A percentile compares a stretch with the other conserved stretches of the same genome.
phyloP scores from a whole-genome alignment of 495 filamentous ascomycete genomes.

The Penicillium coprophilum region DNA sequence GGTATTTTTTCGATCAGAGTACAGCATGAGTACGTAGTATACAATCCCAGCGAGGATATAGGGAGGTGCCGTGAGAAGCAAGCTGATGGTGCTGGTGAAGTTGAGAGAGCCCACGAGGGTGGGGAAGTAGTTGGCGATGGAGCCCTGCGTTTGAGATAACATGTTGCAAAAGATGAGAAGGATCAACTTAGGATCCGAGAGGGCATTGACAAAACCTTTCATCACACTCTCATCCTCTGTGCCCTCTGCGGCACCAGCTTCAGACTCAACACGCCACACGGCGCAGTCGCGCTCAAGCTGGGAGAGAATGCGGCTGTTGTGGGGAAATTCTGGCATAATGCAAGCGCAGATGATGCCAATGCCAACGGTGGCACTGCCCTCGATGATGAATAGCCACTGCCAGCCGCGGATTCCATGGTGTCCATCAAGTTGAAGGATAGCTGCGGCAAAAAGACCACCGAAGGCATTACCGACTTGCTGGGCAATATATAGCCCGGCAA shows the following conservation, averaged over 20 bases:
- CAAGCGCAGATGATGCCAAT: conserved; percentile 41
- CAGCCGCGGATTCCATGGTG: conserved; percentile 47
- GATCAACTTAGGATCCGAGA: conserved; percentile 27
- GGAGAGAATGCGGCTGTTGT: conserved; percentile 31
- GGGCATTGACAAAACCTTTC: conserved; percentile 23
- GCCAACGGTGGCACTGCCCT: conserved; percentile 43
- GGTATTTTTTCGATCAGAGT: conserved; percentile 29
- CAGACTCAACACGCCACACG: conserved; percentile 34
- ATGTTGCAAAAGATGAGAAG: conserved; percentile 32
- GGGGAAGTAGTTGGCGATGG: conserved; percentile 70
- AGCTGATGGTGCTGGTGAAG: conserved; percentile 57
- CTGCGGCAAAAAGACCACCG: conserved; percentile 54
- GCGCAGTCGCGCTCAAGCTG: conserved; percentile 25
- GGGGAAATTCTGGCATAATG: conserved; percentile 41
- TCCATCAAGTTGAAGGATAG: conserved; percentile 51
- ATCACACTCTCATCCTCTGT: conserved; percentile 21
- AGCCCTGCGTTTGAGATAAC: conserved; percentile 31
- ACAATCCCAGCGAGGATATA: conserved; percentile 29
- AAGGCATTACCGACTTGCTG: conserved; percentile 57
- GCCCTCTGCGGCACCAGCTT: conserved; percentile 31
- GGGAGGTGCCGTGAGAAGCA: conserved; percentile 26
- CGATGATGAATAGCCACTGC: conserved; percentile 53
- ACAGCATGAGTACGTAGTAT: conserved; percentile 29
- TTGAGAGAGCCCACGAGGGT: conserved; percentile 70
- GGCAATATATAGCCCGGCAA: conserved; percentile 57